Evolutionary conservation across 1,284 basidiomycete species (phyloP).

Genomic region (Schizophyllum commune): DNA sequence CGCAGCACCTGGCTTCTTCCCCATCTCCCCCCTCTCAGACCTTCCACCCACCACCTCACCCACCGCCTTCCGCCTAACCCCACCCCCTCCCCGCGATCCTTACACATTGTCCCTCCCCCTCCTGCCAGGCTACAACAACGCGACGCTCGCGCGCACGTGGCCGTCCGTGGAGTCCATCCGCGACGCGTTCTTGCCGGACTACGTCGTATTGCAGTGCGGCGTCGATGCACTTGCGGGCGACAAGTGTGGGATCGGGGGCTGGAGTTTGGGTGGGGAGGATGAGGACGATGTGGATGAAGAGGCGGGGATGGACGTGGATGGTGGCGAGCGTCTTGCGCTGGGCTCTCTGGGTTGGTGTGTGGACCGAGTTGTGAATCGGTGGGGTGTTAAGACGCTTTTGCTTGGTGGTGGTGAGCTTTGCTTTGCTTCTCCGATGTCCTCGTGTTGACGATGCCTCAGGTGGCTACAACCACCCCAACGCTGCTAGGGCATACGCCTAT

Average conservation of each 20-base stretch:
- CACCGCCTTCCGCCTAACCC: slow-evolving; percentile 70
- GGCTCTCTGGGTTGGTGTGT: slow-evolving; percentile 73
- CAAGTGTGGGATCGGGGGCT: slow-evolving; percentile 73
- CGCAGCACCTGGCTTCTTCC: slow-evolving; percentile 77
- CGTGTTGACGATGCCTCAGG: slow-evolving; percentile 31
- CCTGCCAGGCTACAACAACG: slow-evolving; percentile 51
- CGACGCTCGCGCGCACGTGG: slow-evolving; percentile 62
- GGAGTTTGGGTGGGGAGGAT: slow-evolving; percentile 45
- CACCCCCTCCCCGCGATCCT: slow-evolving; percentile 38
- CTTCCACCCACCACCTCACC: slow-evolving; percentile 45
- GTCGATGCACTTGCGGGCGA: slow-evolving; percentile 83
- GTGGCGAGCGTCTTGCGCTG: slow-evolving; percentile 13
- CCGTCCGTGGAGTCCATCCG: slow-evolving; percentile 51
- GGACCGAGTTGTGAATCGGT: slow-evolving; percentile 41
- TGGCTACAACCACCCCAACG: slow-evolving; percentile 78
- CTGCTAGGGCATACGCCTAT: slow-evolving; percentile 79
- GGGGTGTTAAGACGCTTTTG: slow-evolving; percentile 54
- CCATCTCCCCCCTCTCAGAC: slow-evolving; percentile 46
- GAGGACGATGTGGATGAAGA: background rate
- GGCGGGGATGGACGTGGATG: background rate
- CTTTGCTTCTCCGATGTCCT: background rate
- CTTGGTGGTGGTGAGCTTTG: slow-evolving; percentile 53
- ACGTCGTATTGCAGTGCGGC: slow-evolving; percentile 80
- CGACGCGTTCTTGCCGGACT: slow-evolving; percentile 67
- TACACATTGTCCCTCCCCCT: slow-evolving; percentile 77